Evolutionary conservation across 228 moss, liverwort and hornwort species (phyloP).

Genomic region (Sphagnum fallax): DNA sequence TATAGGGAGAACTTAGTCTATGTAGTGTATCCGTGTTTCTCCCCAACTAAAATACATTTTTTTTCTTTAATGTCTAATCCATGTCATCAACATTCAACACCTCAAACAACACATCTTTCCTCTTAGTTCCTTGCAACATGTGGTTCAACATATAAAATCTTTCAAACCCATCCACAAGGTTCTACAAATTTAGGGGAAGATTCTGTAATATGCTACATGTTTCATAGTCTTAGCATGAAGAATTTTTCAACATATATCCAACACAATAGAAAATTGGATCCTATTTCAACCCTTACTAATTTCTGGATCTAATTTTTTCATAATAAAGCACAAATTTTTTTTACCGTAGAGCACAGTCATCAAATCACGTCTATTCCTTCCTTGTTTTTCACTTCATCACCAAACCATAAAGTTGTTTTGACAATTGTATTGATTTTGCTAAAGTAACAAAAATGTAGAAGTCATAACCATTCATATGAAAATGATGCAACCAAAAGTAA

Average conservation of each 20-base stretch:
- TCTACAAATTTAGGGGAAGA: conserved; percentile 43
- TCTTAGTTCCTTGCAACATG: conserved; percentile 59
- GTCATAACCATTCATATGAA: too few relatives aligned
- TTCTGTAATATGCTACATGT: conserved; percentile 32
- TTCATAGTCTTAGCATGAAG: conserved; percentile 16
- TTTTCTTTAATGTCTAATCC: conserved; percentile 20
- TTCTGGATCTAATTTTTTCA: conserved; percentile 58
- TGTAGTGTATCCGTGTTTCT: conserved; percentile 22
- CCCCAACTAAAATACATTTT: conserved; percentile 12
- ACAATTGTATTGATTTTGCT: too few relatives aligned
- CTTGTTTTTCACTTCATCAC: conserved; percentile 65
- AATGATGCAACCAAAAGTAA: neutral
- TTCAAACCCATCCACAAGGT: conserved; percentile 60
- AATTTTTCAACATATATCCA: conserved; percentile 55
- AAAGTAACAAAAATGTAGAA: too few relatives aligned
- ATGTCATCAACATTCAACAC: conserved; percentile 16
- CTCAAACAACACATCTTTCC: conserved; percentile 31
- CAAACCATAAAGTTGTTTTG: neutral
- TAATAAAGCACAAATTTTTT: conserved; percentile 71
- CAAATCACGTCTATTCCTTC: conserved; percentile 54
- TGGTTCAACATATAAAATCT: conserved; percentile 23
- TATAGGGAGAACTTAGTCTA: conserved; percentile 23
- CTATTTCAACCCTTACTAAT: conserved; percentile 46
- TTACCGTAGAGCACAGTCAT: conserved; percentile 56
- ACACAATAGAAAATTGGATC: conserved; percentile 71